Percentiles rank a stretch among this genome's conserved stretches.
These are phyloP conservation scores for Stachybotrys elegans DNA, from an alignment of 2,329 filamentous ascomycete species.

Conservation along the genomic window DNA sequence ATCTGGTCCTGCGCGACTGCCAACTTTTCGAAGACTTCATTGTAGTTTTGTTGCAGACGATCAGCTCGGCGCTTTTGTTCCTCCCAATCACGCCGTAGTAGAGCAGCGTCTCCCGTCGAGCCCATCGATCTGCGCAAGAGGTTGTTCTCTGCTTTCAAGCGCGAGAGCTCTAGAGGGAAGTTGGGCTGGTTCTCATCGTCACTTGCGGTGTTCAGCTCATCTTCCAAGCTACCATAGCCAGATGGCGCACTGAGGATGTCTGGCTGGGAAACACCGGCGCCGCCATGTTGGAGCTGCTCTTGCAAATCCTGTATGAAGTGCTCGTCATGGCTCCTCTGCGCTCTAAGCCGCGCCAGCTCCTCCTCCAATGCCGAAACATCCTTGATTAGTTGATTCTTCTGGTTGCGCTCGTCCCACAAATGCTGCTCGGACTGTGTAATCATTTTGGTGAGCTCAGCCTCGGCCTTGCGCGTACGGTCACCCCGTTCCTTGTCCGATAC, in stretches of 20 bases:
- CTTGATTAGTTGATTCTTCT: conserved; percentile 41
- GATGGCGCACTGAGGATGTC: conserved; percentile 11
- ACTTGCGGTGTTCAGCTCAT: conserved; percentile 51
- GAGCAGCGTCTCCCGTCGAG: conserved; percentile 48
- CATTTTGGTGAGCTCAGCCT: conserved; percentile 35
- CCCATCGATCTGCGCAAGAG: conserved; percentile 50
- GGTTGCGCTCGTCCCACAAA: conserved; percentile 37
- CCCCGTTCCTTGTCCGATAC: conserved; percentile 27
- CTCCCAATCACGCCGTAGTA: conserved; percentile 52
- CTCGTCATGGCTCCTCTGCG: conserved; percentile 45
- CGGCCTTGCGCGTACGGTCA: conserved; percentile 28
- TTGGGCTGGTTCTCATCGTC: conserved; percentile 32
- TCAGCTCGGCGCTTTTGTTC: conserved; percentile 45
- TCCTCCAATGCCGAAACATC: conserved; percentile 39
- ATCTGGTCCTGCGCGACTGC: conserved; percentile 54
- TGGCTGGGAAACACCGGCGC: conserved; percentile 14
- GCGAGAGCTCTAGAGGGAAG: conserved; percentile 48
- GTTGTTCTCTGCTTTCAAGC: conserved; percentile 57
- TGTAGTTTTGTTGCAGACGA: conserved; percentile 48
- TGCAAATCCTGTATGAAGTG: conserved; percentile 53
- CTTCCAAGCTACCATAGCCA: conserved; percentile 45
- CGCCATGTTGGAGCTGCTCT: conserved; percentile 47
- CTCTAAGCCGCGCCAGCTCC: conserved; percentile 42
- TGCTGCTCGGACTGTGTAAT: conserved; percentile 36
- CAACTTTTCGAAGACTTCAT: conserved; percentile 54